phyloP scores from a whole-genome alignment of 176 grass and related monocot species.

The Rhynchospora tenuis region DNA sequence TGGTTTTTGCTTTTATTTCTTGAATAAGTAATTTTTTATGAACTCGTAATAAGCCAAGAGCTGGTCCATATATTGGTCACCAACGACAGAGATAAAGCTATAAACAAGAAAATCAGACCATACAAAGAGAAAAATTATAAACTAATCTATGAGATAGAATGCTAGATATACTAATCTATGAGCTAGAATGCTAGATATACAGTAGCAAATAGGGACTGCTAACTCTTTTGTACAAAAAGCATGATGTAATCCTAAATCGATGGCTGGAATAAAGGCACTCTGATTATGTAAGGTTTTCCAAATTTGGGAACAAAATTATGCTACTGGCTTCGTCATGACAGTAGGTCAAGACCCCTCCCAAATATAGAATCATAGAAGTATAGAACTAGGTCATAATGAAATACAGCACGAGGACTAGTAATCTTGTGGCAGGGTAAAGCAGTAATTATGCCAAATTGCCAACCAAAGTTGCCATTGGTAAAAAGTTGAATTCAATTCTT shows the following conservation, averaged over 20 bases:
- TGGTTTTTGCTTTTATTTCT: no score
- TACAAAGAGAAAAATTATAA: not conserved
- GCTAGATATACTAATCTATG: no score
- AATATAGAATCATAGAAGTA: conserved; percentile 10
- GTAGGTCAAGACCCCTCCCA: not conserved
- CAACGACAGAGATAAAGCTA: no score
- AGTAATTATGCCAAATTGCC: conserved; percentile 5
- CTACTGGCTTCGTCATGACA: not conserved
- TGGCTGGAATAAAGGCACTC: not conserved
- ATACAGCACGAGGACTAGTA: not conserved
- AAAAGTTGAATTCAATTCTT: not conserved
- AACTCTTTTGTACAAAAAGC: no score
- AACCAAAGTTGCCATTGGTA: not conserved
- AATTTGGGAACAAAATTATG: not conserved
- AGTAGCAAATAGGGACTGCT: no score
- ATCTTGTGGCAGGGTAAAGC: not conserved
- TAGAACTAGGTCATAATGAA: conserved; percentile 16
- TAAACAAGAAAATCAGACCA: no score
- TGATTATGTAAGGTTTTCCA: not conserved
- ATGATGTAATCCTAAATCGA: no score
- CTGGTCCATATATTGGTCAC: no score
- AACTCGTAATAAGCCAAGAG: no score
- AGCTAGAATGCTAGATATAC: no score
- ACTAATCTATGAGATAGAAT: not conserved
- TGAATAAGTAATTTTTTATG: no score